Base-by-base conservation (phyloP, 306 rosid species). In the Citrullus amarus region DNA sequence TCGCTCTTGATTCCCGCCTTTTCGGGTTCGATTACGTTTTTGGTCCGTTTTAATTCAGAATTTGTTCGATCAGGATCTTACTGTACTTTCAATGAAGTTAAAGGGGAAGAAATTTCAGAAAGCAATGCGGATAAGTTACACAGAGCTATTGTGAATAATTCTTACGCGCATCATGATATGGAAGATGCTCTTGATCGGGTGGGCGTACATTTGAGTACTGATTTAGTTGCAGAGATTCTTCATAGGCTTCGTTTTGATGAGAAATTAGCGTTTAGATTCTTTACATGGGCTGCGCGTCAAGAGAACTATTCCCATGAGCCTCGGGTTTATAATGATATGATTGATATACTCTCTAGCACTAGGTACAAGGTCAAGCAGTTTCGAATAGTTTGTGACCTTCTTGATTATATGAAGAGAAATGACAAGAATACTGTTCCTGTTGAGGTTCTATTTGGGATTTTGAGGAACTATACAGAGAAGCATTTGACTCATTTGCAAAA, bases 321-420 rank as follows among this genome's bases (percentile, higher is more conserved):
- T 80, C 68, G 73, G 76, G 95, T 84, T 32, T 94, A 88, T 61
- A 90, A 87, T 80, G 96, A 90, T 53, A 89, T 94, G 98, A 90
- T 94, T 65, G 97, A 92, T 54, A 92, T 89, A 65, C 41, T 94
- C 30, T 92, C 98, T 20, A 83, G 93, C 80, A 90, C 97, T 3
- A 89, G 50, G 83, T 87, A 90, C 78, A 92, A 90, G 82, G 88
- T 87, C 11, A 94, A 86, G 85, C 97, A 90, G 87, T 94, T 94
- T 82, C 84, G 97, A 76, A 87, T 94, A 43, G 93, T 94, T 74
- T 92, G 97, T 18, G 96, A 92, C 36, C 18, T 92, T 36, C 84
- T 94, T 86, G 98, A 94, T 59, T 90, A 92, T 55, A 89, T 90
- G 98, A 94, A 92, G 89, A 89, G 97, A 88, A 88, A 89, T 74